Conservation (phyloP, 202 grass and related monocot species). For the Setaria italica region DNA sequence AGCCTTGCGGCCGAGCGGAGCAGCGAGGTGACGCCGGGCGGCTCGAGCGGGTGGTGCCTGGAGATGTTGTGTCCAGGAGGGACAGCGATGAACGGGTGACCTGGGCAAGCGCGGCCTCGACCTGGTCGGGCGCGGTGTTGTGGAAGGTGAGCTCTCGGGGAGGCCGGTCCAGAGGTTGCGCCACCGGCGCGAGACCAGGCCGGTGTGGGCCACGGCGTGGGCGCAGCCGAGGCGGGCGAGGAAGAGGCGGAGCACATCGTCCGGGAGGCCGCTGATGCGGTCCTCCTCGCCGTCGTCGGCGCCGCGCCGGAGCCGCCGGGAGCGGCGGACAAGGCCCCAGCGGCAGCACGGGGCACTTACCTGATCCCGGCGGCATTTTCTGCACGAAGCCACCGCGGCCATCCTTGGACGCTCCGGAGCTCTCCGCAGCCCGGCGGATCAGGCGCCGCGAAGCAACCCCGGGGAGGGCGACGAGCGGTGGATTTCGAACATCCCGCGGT, state of each 20-base stretch:
- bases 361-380: no score
- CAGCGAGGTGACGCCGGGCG: not conserved
- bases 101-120: not conserved
- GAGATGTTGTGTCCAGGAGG: not conserved
- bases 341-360: no score
- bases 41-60: not conserved
- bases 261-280: conserved; percentile 10
- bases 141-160: conserved; percentile 8
- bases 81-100: not conserved
- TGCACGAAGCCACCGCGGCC: no score
- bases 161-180: not conserved
- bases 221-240: not conserved
- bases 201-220: not conserved
- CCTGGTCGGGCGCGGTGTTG: not conserved
- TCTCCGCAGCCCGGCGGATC: no score
- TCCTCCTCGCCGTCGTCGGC: not conserved
- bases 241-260: conserved; percentile 2
- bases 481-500: no score
- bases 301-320: not conserved
- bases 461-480: no score
- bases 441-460: no score
- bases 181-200: conserved; percentile 2
- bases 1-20: not conserved
- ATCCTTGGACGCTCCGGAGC: no score
- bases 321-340: not conserved